Percentiles rank a stretch among this genome's conserved stretches.
Evolutionary conservation across 78 protist genomes (phyloP).

Genomic region (Pigoraptor vietnamica): DNA sequence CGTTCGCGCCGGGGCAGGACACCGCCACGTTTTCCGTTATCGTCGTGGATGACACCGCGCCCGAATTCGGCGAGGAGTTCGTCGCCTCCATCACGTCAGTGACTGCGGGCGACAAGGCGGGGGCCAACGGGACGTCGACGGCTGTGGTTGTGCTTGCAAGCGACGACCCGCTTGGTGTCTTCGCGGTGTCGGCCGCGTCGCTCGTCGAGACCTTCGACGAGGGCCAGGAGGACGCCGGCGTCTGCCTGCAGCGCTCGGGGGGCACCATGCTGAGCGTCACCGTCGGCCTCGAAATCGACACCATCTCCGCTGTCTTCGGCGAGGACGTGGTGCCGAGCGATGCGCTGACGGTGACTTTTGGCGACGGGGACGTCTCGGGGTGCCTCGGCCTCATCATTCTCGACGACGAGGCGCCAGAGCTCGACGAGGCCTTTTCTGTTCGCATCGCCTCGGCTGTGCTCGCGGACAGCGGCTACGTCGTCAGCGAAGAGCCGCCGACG

Average conservation of each 20-base stretch:
- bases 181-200: background rate
- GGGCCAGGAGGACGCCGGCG: background rate
- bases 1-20: background rate
- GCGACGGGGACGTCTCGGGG: background rate
- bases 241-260: background rate
- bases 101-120: background rate
- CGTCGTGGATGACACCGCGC: background rate
- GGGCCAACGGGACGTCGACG: background rate
- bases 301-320: background rate
- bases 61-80: background rate
- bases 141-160: background rate
- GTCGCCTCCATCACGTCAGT: background rate
- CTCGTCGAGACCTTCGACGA: background rate
- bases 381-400: background rate
- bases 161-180: background rate
- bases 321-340: background rate
- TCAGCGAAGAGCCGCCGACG: background rate
- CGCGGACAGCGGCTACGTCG: background rate
- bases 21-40: background rate
- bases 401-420: background rate
- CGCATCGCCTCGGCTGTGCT: background rate
- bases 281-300: background rate
- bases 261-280: background rate
- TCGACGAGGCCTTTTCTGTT: background rate
- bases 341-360: background rate